A percentile compares a stretch with the other conserved stretches of the same genome.
phyloP scores from a whole-genome alignment of 345 rosid genomes.

The Luvunga scandens region DNA sequence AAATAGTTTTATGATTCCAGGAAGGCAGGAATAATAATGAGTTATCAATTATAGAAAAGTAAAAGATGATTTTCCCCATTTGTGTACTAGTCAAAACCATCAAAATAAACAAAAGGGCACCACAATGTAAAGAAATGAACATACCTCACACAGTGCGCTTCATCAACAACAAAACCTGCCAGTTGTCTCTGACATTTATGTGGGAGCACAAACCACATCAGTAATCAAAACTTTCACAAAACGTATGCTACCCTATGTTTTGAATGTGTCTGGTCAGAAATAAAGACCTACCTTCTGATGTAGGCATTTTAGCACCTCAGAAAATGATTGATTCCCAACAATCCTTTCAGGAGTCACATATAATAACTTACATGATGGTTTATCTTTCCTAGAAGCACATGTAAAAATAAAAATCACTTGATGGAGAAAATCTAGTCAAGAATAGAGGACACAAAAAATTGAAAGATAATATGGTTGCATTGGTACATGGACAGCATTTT shows the following conservation, averaged over 20 bases:
- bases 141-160: slow-evolving; percentile 94
- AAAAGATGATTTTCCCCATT: not conserved
- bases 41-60: not conserved
- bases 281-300: slow-evolving; percentile 52
- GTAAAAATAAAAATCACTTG: slow-evolving; percentile 4
- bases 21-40: not conserved
- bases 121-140: not conserved
- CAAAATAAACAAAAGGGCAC: not conserved
- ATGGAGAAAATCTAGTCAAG: not conserved
- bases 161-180: slow-evolving; percentile 86
- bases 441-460: not conserved
- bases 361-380: slow-evolving; percentile 83
- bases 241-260: not conserved
- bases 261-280: not conserved
- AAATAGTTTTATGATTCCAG: not conserved
- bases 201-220: slow-evolving; percentile 1
- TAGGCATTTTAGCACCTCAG: slow-evolving; percentile 55
- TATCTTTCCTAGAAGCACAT: slow-evolving; percentile 48
- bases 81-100: not conserved
- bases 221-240: slow-evolving; percentile 8
- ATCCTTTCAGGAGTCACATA: slow-evolving; percentile 93
- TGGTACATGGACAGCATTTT: not conserved
- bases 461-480: not conserved
- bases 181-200: slow-evolving; percentile 52
- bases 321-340: slow-evolving; percentile 65